Base-by-base conservation (phyloP, 352 stramenopile species). In the Thraustochytrium striatum region DNA sequence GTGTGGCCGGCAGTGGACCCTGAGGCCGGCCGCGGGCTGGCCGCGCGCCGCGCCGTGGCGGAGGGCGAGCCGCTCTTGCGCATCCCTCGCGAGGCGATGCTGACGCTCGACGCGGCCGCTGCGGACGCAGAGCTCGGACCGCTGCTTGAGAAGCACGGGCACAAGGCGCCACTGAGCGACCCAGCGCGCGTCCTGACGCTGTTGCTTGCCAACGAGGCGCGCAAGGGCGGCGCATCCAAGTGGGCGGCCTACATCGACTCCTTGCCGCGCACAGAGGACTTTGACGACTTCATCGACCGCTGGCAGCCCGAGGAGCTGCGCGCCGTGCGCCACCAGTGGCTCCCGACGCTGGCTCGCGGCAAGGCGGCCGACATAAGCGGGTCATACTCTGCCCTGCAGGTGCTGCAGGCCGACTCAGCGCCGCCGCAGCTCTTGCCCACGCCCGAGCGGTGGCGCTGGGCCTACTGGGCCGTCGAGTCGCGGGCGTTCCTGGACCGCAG, bases 401-500 rank as follows among this genome's bases (percentile, higher is more conserved):
- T 11, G 33, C 19, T 13, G 36, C 59, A 53, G 7, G 36, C 36
- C 3, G 41, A 9, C 9, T 70, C 53, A 28, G 59, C 59, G 16
- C 3, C 11, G 41, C 9, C 33, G 13, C 59, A 53, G 16, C n/a
- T n/a, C n/a, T n/a, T n/a, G n/a, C n/a, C n/a, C n/a, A 70, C 65
- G 8, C 52, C 35, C 8, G 65, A 41, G n/a, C 9, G 16, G 7
- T 75, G 43, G 25, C 65, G 65, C 65, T 75, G 65, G 65, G 65
- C 65, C 7, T 58, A 32, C 21, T 61, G 44, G 44, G 33, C 11
- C 30, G 65, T 75, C 16, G 44, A 61, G 19, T 75, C 65, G 65
- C 44, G 65, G 16, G 50, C 65, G 11, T 75, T 75, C 61, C 41
- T 75, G 32, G 65, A 75, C 65, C 32, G 44, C 21, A 16, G 65